Base-by-base conservation (phyloP, 805 yeast species). In the Ogataea trehaloabstinens region DNA sequence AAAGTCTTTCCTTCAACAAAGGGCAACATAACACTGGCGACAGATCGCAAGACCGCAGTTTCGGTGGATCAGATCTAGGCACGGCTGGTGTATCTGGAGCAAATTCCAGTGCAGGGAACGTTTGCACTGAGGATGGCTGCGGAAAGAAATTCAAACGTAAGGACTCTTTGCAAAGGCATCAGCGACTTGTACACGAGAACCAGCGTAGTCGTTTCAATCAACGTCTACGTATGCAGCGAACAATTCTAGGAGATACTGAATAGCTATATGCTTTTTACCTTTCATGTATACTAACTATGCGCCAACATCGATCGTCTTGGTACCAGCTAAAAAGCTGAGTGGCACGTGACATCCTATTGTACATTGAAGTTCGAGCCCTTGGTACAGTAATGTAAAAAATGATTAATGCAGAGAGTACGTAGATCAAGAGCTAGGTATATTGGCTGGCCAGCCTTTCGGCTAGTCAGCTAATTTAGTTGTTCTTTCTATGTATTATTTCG, bases 161-260 rank as follows among this genome's bases (percentile, higher is more conserved):
- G 37, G 84, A 79, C 52, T 72, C 82, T 1, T 63, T 71, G 40
- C 67, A 64, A 30, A 65, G 84, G 46, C 85, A 79, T 49, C 64
- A 64, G 20, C 67, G 67, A 35, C 60, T 77, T 42, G 80, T 75
- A 11, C 82, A 78, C 51, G 67, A 67, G 38, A 70, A 68, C 52
- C 52, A 48, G 19, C 46, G 55, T 25, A 66, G 74, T 21, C 53
- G 75, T 29, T 63, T 67, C 48, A 67, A 70, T 44, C 59, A 53
- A 41, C 61, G 63, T 36, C 39, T 60, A 27, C 35, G 44, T 20
- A 45, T 49, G 49, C 53, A 51, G 38, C 42, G 44, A 35, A 41
- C 49, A 24, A 45, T 50, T 32, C 37, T 49, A 27, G 52, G 50
- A 4, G 48, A 42, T 24, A 42, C 40, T 2, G 37, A 36, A n/a